Base-by-base conservation (phyloP, 2,329 filamentous ascomycete genomes). In the Ilyonectria robusta region DNA sequence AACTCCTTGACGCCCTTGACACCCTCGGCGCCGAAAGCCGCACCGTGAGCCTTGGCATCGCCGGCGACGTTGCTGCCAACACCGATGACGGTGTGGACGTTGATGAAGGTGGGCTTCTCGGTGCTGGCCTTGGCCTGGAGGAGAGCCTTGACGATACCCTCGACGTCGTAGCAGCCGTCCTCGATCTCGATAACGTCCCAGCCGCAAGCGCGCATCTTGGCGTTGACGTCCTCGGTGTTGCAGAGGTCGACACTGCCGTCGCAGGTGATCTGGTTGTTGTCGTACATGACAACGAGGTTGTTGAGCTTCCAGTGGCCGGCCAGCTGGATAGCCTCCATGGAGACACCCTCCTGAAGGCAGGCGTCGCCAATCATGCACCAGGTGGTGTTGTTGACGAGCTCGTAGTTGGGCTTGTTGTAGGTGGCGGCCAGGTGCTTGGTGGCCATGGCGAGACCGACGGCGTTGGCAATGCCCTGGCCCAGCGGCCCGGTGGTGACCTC, bases 251-350 rank as follows among this genome's bases (percentile, higher is more conserved):
- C 83, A 2, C 82, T 83, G 1, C 88, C 88, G 64, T 89, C 88
- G 71, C 87, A 89, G 6, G 87, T 89, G 54, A 90, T 80, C 71
- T 88, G 85, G 75, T 90, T 89, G 77, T 90, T 89, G 70, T 90
- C 88, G 69, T 90, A 90, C 53, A 89, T 85, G 29, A 90, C 77
- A 4, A 84, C 84, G 1, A 90, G 78, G 74, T 90, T 90, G 77
- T 86, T 84, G 10, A 90, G 79, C 68, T 81, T 83, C 75, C 84
- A 82, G 74, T 89, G 86, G 1, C 87, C 88, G 6, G 87, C 87
- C 6, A 89, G 82, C 4, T 84, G 84, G 54, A 90, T 84, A 0
- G 88, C 85, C 74, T 90, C 88, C 2, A 89, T 79, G 0, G 81
- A 84, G 1, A 90, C 87, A 31, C 88, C 88, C 75, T 90, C 88